These are phyloP conservation scores for Pyronema omphalodes DNA, from an alignment of 495 filamentous ascomycete species.

Conservation along the genomic window DNA sequence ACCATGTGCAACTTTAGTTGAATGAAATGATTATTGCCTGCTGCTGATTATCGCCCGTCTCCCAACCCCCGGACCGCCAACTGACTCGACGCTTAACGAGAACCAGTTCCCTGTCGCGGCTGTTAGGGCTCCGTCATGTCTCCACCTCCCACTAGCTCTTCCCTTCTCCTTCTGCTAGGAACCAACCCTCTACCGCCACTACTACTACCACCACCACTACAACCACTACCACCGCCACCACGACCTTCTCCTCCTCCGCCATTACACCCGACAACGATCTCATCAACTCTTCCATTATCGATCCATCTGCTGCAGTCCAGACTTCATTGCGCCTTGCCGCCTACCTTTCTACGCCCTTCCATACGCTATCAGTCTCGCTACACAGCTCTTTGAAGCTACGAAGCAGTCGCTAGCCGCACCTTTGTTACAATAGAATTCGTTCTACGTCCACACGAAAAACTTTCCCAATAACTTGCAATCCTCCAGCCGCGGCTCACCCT, in stretches of 20 bases:
- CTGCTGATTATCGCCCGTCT: not conserved
- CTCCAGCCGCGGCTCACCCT: too few relatives aligned
- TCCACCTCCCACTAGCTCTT: not conserved
- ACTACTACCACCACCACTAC: not conserved
- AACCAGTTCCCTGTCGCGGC: not conserved
- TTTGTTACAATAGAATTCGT: too few relatives aligned
- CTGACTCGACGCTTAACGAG: not conserved
- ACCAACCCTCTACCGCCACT: not conserved
- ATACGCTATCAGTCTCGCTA: too few relatives aligned
- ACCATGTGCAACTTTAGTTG: not conserved
- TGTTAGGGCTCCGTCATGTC: not conserved
- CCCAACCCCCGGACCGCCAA: too few relatives aligned
- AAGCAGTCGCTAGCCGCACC: too few relatives aligned
- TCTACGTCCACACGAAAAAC: too few relatives aligned
- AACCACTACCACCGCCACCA: not conserved
- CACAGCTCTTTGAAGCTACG: too few relatives aligned
- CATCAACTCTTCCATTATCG: too few relatives aligned
- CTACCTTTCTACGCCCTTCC: too few relatives aligned
- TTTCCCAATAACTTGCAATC: too few relatives aligned
- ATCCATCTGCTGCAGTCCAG: too few relatives aligned
- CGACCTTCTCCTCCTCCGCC: not conserved
- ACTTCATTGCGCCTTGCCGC: too few relatives aligned
- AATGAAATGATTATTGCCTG: not conserved
- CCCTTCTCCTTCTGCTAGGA: not conserved
- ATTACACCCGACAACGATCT: not conserved